Evolutionary conservation across 2,329 filamentous ascomycete genomes (phyloP).

Genomic region (Emmonsia crescens): DNA sequence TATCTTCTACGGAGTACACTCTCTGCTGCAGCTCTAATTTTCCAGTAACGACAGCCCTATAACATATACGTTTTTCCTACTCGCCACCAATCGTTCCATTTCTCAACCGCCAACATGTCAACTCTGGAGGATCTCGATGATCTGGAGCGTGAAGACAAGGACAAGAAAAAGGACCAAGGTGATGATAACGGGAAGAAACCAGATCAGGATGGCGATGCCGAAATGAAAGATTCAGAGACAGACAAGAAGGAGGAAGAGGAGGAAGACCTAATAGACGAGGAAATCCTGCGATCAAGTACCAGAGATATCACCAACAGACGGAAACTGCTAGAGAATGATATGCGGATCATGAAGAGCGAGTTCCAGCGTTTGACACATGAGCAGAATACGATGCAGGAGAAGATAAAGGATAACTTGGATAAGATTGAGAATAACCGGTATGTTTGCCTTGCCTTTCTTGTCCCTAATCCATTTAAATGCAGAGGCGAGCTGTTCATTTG

Average conservation of each 20-base stretch:
- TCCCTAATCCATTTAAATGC: conserved; percentile 1
- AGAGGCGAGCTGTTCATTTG: conserved; percentile 7
- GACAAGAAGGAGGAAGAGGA: conserved; percentile 61
- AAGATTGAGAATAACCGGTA: conserved; percentile 99
- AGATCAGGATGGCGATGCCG: conserved; percentile 40
- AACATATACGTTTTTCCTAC: not conserved
- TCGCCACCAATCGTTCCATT: not conserved
- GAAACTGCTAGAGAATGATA: conserved; percentile 91
- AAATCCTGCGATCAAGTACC: conserved; percentile 87
- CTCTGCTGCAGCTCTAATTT: not conserved
- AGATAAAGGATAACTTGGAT: conserved; percentile 97
- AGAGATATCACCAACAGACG: conserved; percentile 86
- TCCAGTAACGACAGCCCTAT: not conserved
- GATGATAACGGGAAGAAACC: conserved; percentile 42
- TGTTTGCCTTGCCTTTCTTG: conserved; percentile 17
- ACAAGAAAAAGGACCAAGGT: conserved; percentile 47
- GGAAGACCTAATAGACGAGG: conserved; percentile 78
- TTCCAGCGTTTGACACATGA: conserved; percentile 88
- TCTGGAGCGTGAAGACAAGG: conserved; percentile 65
- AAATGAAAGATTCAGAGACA: conserved; percentile 60
- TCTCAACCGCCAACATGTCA: conserved; percentile 51
- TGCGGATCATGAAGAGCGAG: conserved; percentile 97
- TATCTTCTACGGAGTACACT: not conserved
- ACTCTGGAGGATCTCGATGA: conserved; percentile 88
- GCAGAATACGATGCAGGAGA: conserved; percentile 91